These are phyloP conservation scores for Lichtheimia hyalospora DNA, from an alignment of 371 early-diverging fungal genomes.

Conservation along the genomic window DNA sequence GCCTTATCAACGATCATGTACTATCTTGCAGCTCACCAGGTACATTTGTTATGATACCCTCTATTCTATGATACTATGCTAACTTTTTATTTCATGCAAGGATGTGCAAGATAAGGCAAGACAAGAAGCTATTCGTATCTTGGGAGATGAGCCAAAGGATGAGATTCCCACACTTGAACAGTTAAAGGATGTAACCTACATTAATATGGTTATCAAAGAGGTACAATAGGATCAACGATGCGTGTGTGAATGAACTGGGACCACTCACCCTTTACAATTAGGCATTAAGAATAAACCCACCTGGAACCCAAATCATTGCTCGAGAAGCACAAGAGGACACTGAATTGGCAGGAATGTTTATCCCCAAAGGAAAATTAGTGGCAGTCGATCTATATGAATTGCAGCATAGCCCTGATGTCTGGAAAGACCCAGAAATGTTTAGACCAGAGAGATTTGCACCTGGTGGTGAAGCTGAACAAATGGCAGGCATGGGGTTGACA, in stretches of 20 bases:
- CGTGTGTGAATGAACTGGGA: background rate
- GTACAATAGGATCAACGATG: background rate
- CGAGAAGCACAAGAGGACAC: slow-evolving; percentile 11
- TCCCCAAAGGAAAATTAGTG: slow-evolving; percentile 15
- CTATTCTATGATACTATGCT: background rate
- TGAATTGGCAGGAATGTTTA: slow-evolving; percentile 5
- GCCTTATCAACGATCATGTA: slow-evolving; percentile 25
- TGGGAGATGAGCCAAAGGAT: slow-evolving; percentile 48
- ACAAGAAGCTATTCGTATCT: slow-evolving; percentile 44
- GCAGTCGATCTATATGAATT: slow-evolving; percentile 10
- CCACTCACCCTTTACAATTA: slow-evolving; percentile 1
- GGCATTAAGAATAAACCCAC: slow-evolving; percentile 12
- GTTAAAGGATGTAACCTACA: slow-evolving; percentile 1
- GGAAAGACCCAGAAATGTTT: slow-evolving; percentile 18
- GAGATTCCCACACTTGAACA: slow-evolving; percentile 30
- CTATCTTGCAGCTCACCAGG: slow-evolving; percentile 21
- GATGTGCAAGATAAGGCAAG: slow-evolving; percentile 49
- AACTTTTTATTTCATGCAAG: slow-evolving; percentile 12
- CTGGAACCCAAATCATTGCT: background rate
- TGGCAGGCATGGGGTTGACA: background rate
- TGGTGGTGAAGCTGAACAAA: slow-evolving; percentile 13
- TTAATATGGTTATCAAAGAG: slow-evolving; percentile 13
- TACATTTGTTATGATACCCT: background rate
- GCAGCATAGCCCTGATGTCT: slow-evolving; percentile 23
- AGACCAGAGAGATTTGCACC: slow-evolving; percentile 23